phyloP scores from a whole-genome alignment of 108 stramenopile genomes.

The Chaetoceros muelleri region DNA sequence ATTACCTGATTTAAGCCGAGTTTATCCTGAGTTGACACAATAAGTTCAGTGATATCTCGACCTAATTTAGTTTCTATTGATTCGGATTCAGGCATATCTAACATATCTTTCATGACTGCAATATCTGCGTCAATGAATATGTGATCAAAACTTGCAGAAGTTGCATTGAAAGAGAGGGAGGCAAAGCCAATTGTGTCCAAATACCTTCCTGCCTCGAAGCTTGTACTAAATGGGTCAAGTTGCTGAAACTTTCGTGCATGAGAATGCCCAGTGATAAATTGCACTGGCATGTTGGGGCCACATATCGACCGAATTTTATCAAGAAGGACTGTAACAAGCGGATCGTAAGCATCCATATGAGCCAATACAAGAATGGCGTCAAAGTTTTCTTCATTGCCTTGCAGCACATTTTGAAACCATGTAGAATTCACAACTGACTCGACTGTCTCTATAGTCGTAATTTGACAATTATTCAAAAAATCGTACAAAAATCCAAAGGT shows the following conservation, averaged over 20 bases:
- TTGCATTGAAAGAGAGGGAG: conserved; percentile 30
- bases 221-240: conserved; percentile 25
- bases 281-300: conserved; percentile 51
- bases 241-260: conserved; percentile 30
- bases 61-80: conserved; percentile 41
- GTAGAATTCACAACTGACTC: conserved; percentile 29
- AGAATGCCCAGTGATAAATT: conserved; percentile 71
- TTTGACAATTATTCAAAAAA: conserved; percentile 18
- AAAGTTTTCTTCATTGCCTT: conserved; percentile 12
- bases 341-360: conserved; percentile 65
- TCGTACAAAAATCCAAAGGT: conserved; percentile 78
- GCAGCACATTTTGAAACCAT: conserved; percentile 49
- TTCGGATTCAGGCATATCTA: conserved; percentile 16
- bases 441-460: conserved; percentile 33
- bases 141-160: conserved; percentile 28
- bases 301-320: conserved; percentile 26
- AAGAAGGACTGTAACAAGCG: conserved; percentile 32
- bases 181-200: conserved; percentile 66
- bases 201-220: conserved; percentile 60
- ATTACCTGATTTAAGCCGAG: conserved; percentile 34
- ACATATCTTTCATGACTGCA: conserved; percentile 13
- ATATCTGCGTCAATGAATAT: conserved; percentile 41
- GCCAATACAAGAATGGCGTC: conserved; percentile 69
- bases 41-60: conserved; percentile 33
- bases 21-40: conserved; percentile 28